Conservation (phyloP, 495 filamentous ascomycete genomes). For the Aspergillus ostianus region DNA sequence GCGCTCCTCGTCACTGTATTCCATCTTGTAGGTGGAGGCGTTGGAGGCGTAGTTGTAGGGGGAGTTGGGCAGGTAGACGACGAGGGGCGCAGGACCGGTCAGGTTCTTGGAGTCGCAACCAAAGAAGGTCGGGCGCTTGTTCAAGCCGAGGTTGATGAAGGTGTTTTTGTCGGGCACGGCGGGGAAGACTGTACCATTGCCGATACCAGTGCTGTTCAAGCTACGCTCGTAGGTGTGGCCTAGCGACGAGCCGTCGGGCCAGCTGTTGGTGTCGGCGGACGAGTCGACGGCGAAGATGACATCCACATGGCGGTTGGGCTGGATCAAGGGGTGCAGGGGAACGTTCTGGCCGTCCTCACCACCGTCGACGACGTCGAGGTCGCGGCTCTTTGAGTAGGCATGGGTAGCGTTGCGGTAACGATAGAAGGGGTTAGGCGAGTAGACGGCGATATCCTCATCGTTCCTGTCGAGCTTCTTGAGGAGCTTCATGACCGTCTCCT, state of each 20-base stretch:
- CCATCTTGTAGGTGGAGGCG: slow-evolving; percentile 63
- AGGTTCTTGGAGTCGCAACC: slow-evolving; percentile 72
- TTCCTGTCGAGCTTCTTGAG: slow-evolving; percentile 50
- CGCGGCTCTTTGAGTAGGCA: slow-evolving; percentile 44
- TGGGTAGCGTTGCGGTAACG: slow-evolving; percentile 61
- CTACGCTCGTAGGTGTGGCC: slow-evolving; percentile 81
- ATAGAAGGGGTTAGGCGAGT: slow-evolving; percentile 79
- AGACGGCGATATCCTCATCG: slow-evolving; percentile 77
- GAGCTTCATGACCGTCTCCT: slow-evolving; percentile 49
- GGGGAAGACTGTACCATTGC: slow-evolving; percentile 82
- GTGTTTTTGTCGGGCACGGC: slow-evolving; percentile 74
- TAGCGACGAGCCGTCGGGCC: slow-evolving; percentile 82
- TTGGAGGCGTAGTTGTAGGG: slow-evolving; percentile 74
- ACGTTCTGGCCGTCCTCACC: slow-evolving; percentile 87
- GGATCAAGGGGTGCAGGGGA: slow-evolving; percentile 78
- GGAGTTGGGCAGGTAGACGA: slow-evolving; percentile 83
- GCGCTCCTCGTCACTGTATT: slow-evolving; percentile 59
- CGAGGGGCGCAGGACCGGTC: slow-evolving; percentile 50
- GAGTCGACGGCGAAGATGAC: slow-evolving; percentile 89
- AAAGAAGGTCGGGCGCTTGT: slow-evolving; percentile 84
- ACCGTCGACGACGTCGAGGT: slow-evolving; percentile 79
- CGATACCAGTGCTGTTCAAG: slow-evolving; percentile 48
- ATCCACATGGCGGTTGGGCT: slow-evolving; percentile 72
- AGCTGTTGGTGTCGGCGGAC: slow-evolving; percentile 74
- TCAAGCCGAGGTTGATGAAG: slow-evolving; percentile 80